Evolutionary conservation across 2,329 filamentous ascomycete genomes (phyloP).

Genomic region (Aspergillus transmontanensis): DNA sequence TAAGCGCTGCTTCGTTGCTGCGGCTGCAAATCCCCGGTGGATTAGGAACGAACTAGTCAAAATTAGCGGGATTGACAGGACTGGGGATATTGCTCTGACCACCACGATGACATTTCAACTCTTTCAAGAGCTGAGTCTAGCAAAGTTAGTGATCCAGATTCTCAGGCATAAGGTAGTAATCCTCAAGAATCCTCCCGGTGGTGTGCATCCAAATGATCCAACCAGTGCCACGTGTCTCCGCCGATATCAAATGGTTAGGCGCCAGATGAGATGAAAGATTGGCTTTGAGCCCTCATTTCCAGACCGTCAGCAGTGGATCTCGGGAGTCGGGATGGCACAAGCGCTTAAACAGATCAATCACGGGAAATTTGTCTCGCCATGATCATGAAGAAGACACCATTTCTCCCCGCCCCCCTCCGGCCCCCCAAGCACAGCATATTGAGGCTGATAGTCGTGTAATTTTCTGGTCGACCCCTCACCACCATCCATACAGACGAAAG

Average conservation of each 20-base stretch:
- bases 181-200: slow-evolving; percentile 9
- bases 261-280: slow-evolving; percentile 16
- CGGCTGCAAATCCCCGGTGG: slow-evolving; percentile 10
- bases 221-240: slow-evolving; percentile 22
- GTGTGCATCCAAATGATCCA: slow-evolving; percentile 17
- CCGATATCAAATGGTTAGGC: slow-evolving; percentile 18
- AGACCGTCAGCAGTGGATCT: slow-evolving; percentile 13
- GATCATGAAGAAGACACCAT: background rate
- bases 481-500: background rate
- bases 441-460: background rate
- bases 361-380: background rate
- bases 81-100: slow-evolving; percentile 16
- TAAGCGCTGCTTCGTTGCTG: slow-evolving; percentile 11
- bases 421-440: background rate
- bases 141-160: background rate
- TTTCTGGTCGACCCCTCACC: background rate
- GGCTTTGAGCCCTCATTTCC: slow-evolving; percentile 2
- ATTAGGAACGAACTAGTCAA: slow-evolving; percentile 8
- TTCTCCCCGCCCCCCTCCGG: background rate
- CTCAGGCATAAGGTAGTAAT: slow-evolving; percentile 3
- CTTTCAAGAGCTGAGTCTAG: background rate
- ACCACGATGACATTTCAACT: slow-evolving; percentile 1
- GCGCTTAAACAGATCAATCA: slow-evolving; percentile 14
- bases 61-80: slow-evolving; percentile 13
- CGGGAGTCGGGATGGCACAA: slow-evolving; percentile 11